A percentile compares a stretch with the other conserved stretches of the same genome.
Evolutionary conservation across 306 rosid species (phyloP).

Genomic region (Notholithocarpus densiflorus): DNA sequence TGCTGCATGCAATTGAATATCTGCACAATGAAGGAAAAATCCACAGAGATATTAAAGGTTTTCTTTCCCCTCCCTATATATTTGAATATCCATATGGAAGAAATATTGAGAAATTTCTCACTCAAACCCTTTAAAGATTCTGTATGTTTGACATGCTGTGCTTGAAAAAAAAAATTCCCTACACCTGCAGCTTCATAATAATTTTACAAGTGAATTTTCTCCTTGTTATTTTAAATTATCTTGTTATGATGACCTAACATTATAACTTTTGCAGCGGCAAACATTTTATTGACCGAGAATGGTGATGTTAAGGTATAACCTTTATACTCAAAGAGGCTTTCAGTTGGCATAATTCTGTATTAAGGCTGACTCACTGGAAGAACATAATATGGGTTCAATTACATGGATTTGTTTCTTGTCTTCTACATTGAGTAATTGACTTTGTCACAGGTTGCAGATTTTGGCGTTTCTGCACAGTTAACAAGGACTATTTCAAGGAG

Average conservation of each 20-base stretch:
- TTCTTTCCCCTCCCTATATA: background rate
- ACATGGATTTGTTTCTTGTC: conserved; percentile 26
- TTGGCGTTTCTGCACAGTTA: conserved; percentile 98
- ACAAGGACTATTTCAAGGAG: conserved; percentile 98
- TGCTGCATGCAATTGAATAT: conserved; percentile 94
- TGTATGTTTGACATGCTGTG: background rate
- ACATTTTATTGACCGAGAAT: conserved; percentile 81
- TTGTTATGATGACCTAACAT: conserved; percentile 28
- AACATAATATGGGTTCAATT: conserved; percentile 22
- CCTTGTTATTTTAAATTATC: conserved; percentile 14
- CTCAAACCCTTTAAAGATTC: background rate
- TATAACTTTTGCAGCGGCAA: conserved; percentile 83
- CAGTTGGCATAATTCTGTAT: conserved; percentile 11
- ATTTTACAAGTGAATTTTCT: conserved; percentile 5
- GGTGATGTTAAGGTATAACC: conserved; percentile 93
- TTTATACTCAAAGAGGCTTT: conserved; percentile 16
- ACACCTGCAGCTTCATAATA: conserved; percentile 3
- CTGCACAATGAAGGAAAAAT: conserved; percentile 93
- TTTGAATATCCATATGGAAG: background rate
- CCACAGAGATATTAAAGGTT: conserved; percentile 97
- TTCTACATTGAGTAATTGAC: conserved; percentile 28
- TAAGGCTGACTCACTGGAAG: conserved; percentile 15
- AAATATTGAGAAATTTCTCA: background rate
- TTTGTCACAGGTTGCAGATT: conserved; percentile 85
- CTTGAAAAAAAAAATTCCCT: background rate